Base-by-base conservation (phyloP, 371 early-diverging fungal genomes). In the Mucor indicus region DNA sequence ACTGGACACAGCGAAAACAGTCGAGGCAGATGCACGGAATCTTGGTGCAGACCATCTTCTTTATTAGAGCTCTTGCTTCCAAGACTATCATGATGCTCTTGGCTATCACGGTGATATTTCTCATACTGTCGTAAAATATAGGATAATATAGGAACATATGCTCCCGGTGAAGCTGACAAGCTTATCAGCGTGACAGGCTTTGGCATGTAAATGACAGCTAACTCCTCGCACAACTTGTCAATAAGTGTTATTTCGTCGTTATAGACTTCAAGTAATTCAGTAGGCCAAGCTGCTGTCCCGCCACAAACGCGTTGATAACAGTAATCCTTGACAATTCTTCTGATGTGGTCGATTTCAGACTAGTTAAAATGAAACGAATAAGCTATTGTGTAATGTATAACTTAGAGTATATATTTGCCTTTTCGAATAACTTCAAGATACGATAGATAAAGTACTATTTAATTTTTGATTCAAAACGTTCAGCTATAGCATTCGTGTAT, bases 241-340 rank as follows among this genome's bases (percentile, higher is more conserved):
- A 47, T 47, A 17, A 7, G 7, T 38, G 16, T 11, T 25, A 38
- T 47, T 45, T 38, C 27, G 13, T 38, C 20, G 16, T 47, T 47
- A 19, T 46, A 46, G 15, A n/a, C 24, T 36, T 46, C 46, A 33
- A 21, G 24, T 30, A 35, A 25, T 17, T 46, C 15, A 23, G 35
- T 30, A 22, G 46, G 46, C 36, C 38, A 47, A 20, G n/a, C n/a
- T 25, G 38, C 38, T 19, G 48, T 27, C 5, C 48, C 38, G n/a
- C 48, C 48, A 38, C 38, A 47, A 20, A 47, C 30, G 13, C 22
- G 19, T 38, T 47, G 38, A 27, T 47, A 47, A 38, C 37, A 47
- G 13, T 47, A 38, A 2, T 3, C 8, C 10, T 47, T 24, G 3
- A 47, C 5, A 29, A 37, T 47, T 2, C 29, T 27, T 47, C 19